Evolutionary conservation across 1,284 basidiomycete species (phyloP).

Genomic region (Heterobasidion parviporum): DNA sequence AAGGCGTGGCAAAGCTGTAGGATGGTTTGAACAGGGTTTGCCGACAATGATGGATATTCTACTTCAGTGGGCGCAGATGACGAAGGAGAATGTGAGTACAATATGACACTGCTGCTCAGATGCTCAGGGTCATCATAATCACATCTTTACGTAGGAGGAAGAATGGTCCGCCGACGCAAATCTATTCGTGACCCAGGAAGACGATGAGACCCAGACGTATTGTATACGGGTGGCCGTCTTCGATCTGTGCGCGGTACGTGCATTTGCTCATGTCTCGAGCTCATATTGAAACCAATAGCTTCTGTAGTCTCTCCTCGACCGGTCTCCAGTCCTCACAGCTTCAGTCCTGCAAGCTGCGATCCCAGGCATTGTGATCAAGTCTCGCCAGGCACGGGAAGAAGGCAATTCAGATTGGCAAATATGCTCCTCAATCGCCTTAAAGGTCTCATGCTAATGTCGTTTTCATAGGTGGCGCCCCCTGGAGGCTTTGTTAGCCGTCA

Average conservation of each 20-base stretch:
- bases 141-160: constrained; percentile 60
- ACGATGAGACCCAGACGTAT: constrained; percentile 82
- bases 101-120: not conserved
- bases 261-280: not conserved
- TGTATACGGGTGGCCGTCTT: constrained; percentile 80
- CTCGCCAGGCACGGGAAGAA: constrained; percentile 43
- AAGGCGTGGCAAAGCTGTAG: constrained; percentile 53
- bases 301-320: constrained; percentile 64
- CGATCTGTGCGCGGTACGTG: constrained; percentile 72
- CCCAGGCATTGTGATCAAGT: constrained; percentile 46
- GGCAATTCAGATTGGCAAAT: constrained; percentile 48
- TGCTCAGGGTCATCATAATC: not conserved
- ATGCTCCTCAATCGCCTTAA: not conserved
- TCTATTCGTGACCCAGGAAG: constrained; percentile 90
- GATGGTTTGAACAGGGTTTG: constrained; percentile 55
- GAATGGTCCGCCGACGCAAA: constrained; percentile 87
- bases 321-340: constrained; percentile 49
- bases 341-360: constrained; percentile 50
- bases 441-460: constrained; percentile 4
- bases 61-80: constrained; percentile 81
- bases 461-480: constrained; percentile 76
- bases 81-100: constrained; percentile 69
- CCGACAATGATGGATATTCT: constrained; percentile 49
- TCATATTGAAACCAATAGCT: constrained; percentile 3
- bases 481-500: constrained; percentile 76